These are phyloP conservation scores for Dispira parvispora DNA, from an alignment of 192 early-diverging fungal species.

Conservation along the genomic window DNA sequence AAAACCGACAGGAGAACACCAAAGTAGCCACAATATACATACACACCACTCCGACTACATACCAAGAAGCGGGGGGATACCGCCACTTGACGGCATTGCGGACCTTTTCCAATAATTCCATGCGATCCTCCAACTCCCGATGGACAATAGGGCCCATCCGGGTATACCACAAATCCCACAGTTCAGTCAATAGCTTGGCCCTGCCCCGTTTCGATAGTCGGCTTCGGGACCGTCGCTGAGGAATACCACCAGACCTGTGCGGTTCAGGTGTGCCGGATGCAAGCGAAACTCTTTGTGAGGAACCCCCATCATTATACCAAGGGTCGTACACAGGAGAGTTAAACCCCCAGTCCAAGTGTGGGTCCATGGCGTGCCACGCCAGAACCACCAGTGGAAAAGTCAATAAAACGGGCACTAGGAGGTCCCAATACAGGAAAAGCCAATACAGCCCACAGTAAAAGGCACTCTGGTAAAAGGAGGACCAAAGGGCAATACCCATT, in stretches of 20 bases:
- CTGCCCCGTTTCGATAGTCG: neutral
- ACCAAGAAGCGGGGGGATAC: constrained; percentile 11
- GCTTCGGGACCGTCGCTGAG: neutral
- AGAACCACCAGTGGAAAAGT: neutral
- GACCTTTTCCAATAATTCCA: constrained; percentile 8
- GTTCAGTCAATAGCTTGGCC: neutral
- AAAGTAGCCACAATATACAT: constrained; percentile 15
- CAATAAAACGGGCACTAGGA: neutral
- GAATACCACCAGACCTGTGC: too few relatives aligned
- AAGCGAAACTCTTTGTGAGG: neutral
- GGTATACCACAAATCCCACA: constrained; percentile 2
- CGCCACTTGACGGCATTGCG: constrained; percentile 11
- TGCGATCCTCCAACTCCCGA: constrained; percentile 8
- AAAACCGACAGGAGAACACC: constrained; percentile 14
- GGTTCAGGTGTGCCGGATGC: too few relatives aligned
- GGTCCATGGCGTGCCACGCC: neutral
- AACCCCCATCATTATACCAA: neutral
- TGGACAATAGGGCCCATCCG: constrained; percentile 9
- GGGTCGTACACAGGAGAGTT: neutral
- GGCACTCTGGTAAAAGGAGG: neutral
- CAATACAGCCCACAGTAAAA: neutral
- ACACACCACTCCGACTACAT: constrained; percentile 14
- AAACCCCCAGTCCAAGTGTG: neutral
- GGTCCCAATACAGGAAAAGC: neutral
- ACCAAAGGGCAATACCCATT: neutral